These are phyloP conservation scores for Eucommia ulmoides DNA, from an alignment of 257 asterid species.

Conservation along the genomic window DNA sequence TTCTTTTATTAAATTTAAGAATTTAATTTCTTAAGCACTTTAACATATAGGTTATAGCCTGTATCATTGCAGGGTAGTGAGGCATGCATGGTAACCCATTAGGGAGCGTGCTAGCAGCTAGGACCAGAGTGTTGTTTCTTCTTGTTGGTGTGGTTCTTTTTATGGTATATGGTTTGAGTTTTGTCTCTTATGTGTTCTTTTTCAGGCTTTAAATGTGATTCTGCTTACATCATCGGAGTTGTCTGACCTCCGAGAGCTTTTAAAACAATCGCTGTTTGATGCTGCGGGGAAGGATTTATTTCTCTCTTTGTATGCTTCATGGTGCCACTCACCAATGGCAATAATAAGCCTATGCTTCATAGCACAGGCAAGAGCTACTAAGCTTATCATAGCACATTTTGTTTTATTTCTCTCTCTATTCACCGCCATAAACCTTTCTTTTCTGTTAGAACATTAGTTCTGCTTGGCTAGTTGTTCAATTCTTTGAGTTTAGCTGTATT, in stretches of 20 bases:
- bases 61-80: too few relatives aligned
- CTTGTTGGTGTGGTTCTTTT: too few relatives aligned
- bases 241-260: constrained; percentile 69
- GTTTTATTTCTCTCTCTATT: too few relatives aligned
- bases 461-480: background rate
- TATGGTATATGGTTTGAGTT: too few relatives aligned
- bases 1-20: too few relatives aligned
- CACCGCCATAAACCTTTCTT: too few relatives aligned
- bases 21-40: too few relatives aligned
- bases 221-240: constrained; percentile 94
- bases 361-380: constrained; percentile 62
- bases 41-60: too few relatives aligned
- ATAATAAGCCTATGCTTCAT: constrained; percentile 90
- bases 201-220: constrained; percentile 91
- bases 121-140: too few relatives aligned
- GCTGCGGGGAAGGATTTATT: constrained; percentile 75
- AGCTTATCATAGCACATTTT: constrained; percentile 4
- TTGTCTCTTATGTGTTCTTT: too few relatives aligned
- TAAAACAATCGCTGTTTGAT: constrained; percentile 57
- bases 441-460: background rate
- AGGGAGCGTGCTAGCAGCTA: too few relatives aligned
- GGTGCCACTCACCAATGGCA: constrained; percentile 99
- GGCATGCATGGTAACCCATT: too few relatives aligned
- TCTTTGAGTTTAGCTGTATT: constrained; percentile 8
- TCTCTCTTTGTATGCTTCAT: constrained; percentile 79